phyloP scores from a whole-genome alignment of 2,329 filamentous ascomycete genomes.

The Colletotrichum sp. region DNA sequence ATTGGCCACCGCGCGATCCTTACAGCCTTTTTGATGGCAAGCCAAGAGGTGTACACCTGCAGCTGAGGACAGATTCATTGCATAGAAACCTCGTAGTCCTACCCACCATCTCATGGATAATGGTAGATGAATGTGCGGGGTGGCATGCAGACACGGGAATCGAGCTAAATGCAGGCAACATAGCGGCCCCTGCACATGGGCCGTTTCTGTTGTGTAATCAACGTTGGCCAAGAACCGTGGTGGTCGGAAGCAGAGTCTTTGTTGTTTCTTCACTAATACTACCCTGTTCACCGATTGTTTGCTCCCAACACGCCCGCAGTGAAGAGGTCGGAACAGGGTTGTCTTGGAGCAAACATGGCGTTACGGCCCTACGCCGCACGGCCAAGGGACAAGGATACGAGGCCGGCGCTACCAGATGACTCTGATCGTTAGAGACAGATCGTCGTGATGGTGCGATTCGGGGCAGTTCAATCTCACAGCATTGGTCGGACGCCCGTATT shows the following conservation, averaged over 20 bases:
- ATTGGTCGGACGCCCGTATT: not conserved
- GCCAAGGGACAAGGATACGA: not conserved
- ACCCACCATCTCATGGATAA: not conserved
- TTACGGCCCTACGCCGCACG: not conserved
- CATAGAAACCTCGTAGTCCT: not conserved
- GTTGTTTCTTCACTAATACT: not conserved
- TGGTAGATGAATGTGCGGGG: not conserved
- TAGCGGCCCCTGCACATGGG: not conserved
- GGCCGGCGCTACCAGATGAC: not conserved
- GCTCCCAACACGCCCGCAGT: not conserved
- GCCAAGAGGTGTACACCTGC: not conserved
- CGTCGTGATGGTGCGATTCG: not conserved
- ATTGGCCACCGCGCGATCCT: not conserved
- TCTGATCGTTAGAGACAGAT: not conserved
- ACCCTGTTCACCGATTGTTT: not conserved
- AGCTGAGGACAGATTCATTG: not conserved
- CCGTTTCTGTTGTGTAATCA: not conserved
- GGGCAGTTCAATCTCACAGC: not conserved
- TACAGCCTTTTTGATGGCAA: not conserved
- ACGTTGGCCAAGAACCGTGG: not conserved
- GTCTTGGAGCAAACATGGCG: not conserved
- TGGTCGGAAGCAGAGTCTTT: not conserved
- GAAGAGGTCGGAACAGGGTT: not conserved
- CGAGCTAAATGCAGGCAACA: not conserved
- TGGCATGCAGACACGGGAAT: not conserved